Base-by-base conservation (phyloP, 1,139 yeast genomes). In the Saccharomyces uvarum region DNA sequence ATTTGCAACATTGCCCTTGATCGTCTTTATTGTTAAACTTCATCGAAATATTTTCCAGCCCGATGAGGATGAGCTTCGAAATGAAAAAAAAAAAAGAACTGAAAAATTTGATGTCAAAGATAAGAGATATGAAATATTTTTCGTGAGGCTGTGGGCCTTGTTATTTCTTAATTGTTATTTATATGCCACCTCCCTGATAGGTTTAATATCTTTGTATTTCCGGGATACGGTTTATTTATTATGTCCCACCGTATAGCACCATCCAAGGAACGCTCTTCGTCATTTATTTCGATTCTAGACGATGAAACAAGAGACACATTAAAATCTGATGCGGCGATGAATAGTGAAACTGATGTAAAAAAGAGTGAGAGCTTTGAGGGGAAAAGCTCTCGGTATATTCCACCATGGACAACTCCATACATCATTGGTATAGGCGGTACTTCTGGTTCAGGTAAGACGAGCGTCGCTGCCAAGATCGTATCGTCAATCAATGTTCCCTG, bases 391-490 rank as follows among this genome's bases (percentile, higher is more conserved):
- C 58, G 57, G 42, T 87, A 88, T 66, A 79, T 81, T 14, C 98
- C 98, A 2, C 98, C 98, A 26, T 93, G 98, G 98, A 84, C 89
- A 1, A 90, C 89, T 57, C 98, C 98, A 0, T 93, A 90, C 67
- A 84, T 93, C 52, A 91, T 93, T 59, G 99, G 97, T 5, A 82
- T 93, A 19, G 97, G 97, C 0, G 99, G 99, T 1, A 83, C 87
- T 54, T 86, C 96, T 24, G 99, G 98, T 1, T 87, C 96, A 0
- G 99, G 99, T 2, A 93, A 93, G 68, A 93, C 99, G 0, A 86
- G 96, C 31, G 88, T 93, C 27, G 95, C 98, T 0, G 84, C 89
- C 51, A 80, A 82, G 59, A 86, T 93, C 61, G 88, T 91, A 56
- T 81, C 85, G 56, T 83, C 84, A 58, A 79, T 91, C 62, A 78